Evolutionary conservation across 164 flowering plant species (phyloP).

Genomic region (Berberis thunbergii): DNA sequence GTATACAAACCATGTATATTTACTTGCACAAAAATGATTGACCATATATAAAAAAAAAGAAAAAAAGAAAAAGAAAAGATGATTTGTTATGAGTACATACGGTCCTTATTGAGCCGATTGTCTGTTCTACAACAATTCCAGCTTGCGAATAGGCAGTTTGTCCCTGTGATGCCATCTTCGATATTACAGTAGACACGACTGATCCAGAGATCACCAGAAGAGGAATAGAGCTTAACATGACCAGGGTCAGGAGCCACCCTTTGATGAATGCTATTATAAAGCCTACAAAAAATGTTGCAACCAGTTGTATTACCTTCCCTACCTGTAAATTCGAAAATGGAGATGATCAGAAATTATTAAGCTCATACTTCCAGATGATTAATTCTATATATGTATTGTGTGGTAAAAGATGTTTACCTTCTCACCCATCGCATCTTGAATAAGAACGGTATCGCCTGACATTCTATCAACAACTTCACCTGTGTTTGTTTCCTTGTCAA

Average conservation of each 20-base stretch:
- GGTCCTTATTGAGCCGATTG: constrained; percentile 71
- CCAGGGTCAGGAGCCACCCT: constrained; percentile 74
- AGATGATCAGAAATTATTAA: too few species aligned
- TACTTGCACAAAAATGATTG: background rate
- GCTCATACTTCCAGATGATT: too few species aligned
- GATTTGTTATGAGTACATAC: constrained; percentile 19
- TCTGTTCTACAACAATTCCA: constrained; percentile 50
- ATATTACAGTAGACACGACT: constrained; percentile 21
- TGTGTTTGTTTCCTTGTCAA: constrained; percentile 43
- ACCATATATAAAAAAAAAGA: too few species aligned
- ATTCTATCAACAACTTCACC: constrained; percentile 55
- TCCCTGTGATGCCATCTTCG: constrained; percentile 41
- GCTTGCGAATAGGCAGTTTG: constrained; percentile 59
- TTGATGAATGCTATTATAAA: constrained; percentile 47
- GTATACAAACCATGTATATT: background rate
- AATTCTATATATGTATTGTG: too few species aligned
- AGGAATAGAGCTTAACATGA: constrained; percentile 47
- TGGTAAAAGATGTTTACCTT: constrained; percentile 26
- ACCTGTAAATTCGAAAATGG: constrained; percentile 28
- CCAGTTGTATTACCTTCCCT: constrained; percentile 54
- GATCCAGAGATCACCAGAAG: constrained; percentile 39
- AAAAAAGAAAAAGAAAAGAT: background rate
- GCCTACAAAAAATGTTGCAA: constrained; percentile 54
- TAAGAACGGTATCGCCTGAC: constrained; percentile 54
- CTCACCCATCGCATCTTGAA: constrained; percentile 69